phyloP scores from a whole-genome alignment of 805 yeast genomes.

The Candida cerambycidarum region DNA sequence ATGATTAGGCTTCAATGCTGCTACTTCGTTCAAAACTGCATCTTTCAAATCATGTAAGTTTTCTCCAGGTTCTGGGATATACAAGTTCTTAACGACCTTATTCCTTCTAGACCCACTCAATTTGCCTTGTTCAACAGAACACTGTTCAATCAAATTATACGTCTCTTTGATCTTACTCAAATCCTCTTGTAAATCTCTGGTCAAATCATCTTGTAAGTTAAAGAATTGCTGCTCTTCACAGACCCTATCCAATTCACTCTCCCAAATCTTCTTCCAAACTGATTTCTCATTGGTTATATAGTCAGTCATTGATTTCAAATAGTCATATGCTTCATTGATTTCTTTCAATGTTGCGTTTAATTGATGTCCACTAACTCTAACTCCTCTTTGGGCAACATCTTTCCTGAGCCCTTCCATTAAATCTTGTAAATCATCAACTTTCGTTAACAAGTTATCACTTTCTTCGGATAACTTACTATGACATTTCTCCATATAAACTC shows the following conservation, averaged over 20 bases:
- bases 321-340: constrained; percentile 53
- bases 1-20: constrained; percentile 78
- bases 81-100: constrained; percentile 41
- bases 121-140: constrained; percentile 75
- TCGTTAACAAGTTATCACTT: constrained; percentile 70
- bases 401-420: constrained; percentile 82
- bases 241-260: constrained; percentile 80
- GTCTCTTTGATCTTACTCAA: constrained; percentile 79
- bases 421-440: constrained; percentile 90
- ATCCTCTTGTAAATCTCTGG: constrained; percentile 78
- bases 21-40: constrained; percentile 79
- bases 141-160: constrained; percentile 73
- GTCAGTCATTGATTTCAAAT: constrained; percentile 53
- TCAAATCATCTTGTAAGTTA: constrained; percentile 83
- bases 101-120: constrained; percentile 45
- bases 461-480: constrained; percentile 71
- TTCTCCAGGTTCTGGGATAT: constrained; percentile 59
- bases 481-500: constrained; percentile 73
- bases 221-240: constrained; percentile 94
- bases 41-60: constrained; percentile 62
- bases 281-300: constrained; percentile 73
- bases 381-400: constrained; percentile 91
- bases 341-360: constrained; percentile 65
- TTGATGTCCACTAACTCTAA: constrained; percentile 74
- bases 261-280: constrained; percentile 91